Conservation (phyloP, 352 stramenopile genomes). For the Phytophthora pinifolia region DNA sequence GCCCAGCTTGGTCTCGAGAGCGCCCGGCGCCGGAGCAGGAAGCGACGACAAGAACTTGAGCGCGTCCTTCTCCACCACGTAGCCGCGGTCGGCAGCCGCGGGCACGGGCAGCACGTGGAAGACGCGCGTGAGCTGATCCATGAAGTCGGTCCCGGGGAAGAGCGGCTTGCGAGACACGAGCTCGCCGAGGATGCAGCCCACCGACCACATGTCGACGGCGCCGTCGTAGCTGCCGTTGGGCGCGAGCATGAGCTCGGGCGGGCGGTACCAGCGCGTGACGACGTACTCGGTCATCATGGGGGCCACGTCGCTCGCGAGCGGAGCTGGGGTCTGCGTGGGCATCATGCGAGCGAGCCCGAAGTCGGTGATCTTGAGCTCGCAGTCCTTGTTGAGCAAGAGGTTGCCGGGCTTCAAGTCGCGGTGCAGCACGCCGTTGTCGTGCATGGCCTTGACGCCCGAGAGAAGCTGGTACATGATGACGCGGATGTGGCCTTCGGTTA, state of each 20-base stretch:
- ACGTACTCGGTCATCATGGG: conserved; percentile 90
- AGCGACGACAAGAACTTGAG: conserved; percentile 86
- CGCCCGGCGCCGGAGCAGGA: conserved; percentile 46
- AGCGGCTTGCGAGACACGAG: conserved; percentile 77
- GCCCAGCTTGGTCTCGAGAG: conserved; percentile 58
- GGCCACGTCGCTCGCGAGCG: conserved; percentile 23
- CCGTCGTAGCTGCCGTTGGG: conserved; percentile 90
- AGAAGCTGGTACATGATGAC: conserved; percentile 89
- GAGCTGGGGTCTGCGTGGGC: conserved; percentile 38
- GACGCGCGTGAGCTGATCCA: conserved; percentile 82
- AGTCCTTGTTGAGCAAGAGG: conserved; percentile 91
- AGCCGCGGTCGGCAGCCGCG: conserved; percentile 59
- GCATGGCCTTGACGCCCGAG: conserved; percentile 90
- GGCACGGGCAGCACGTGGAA: conserved; percentile 80
- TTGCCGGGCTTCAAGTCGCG: conserved; percentile 96
- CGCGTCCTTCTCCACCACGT: conserved; percentile 79
- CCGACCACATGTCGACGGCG: conserved; percentile 86
- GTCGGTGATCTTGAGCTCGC: conserved; percentile 93
- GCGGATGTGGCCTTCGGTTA: conserved; percentile 78
- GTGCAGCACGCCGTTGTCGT: conserved; percentile 93
- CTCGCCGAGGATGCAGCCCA: conserved; percentile 94
- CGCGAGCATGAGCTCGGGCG: conserved; percentile 92
- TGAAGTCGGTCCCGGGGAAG: conserved; percentile 82
- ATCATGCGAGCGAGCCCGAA: conserved; percentile 93
- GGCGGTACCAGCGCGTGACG: conserved; percentile 92